Conservation (phyloP, 2,329 filamentous ascomycete genomes). For the Cladosporium sp. region DNA sequence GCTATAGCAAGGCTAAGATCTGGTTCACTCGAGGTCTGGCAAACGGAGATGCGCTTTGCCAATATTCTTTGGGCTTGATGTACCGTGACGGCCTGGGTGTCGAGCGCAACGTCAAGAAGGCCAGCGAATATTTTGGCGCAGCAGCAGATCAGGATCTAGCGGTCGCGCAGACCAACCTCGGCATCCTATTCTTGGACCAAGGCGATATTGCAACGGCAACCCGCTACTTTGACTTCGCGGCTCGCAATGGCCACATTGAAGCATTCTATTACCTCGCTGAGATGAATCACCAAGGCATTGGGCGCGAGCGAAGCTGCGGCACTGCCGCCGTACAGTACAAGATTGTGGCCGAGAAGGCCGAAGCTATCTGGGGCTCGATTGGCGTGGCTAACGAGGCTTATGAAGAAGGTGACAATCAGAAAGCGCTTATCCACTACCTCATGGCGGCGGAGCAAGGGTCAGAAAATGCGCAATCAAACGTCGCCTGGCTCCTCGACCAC, state of each 20-base stretch:
- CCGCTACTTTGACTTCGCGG: conserved; percentile 85
- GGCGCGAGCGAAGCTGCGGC: conserved; percentile 75
- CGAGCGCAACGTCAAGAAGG: conserved; percentile 67
- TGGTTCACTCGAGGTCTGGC: conserved; percentile 83
- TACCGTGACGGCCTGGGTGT: conserved; percentile 77
- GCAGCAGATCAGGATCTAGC: conserved; percentile 81
- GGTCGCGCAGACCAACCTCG: conserved; percentile 79
- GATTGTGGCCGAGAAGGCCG: conserved; percentile 87
- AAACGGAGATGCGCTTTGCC: conserved; percentile 78
- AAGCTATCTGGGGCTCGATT: conserved; percentile 80
- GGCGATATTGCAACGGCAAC: conserved; percentile 79
- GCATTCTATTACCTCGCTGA: conserved; percentile 92
- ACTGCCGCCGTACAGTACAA: conserved; percentile 81
- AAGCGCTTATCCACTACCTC: conserved; percentile 78
- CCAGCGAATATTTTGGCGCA: conserved; percentile 73
- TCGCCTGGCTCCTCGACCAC: conserved; percentile 82
- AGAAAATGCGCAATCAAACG: conserved; percentile 85
- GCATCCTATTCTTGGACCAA: conserved; percentile 82
- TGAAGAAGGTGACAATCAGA: conserved; percentile 74
- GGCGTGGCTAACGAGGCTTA: conserved; percentile 81
- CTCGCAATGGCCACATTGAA: conserved; percentile 80
- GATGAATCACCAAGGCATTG: conserved; percentile 77
- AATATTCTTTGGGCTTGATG: conserved; percentile 83
- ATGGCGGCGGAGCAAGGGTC: conserved; percentile 92
- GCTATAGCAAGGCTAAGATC: conserved; percentile 70